A percentile compares a stretch with the other conserved stretches of the same genome.
Evolutionary conservation across 148 eudicot species (phyloP).

Genomic region (Chenopodium berlandieri): DNA sequence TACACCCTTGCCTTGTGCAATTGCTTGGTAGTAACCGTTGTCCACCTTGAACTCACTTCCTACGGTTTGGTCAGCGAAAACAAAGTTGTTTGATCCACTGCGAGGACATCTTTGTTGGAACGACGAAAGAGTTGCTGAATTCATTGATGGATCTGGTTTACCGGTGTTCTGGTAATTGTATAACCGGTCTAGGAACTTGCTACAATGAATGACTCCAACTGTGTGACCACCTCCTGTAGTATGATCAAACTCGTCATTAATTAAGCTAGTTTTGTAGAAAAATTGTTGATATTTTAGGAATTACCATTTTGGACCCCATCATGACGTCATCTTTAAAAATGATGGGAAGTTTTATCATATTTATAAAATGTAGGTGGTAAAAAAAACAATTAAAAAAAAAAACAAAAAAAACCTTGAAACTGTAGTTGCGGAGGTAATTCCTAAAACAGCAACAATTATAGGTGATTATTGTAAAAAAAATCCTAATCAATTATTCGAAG

Average conservation of each 20-base stretch:
- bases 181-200: conserved; percentile 14
- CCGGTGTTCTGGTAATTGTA: conserved; percentile 15
- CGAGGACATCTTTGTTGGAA: conserved; percentile 17
- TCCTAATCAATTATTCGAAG: neutral
- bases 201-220: conserved; percentile 17
- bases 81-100: conserved; percentile 20
- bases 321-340: too few species aligned
- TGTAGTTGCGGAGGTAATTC: too few species aligned
- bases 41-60: conserved; percentile 12
- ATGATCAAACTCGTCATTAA: neutral
- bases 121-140: neutral
- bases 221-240: conserved; percentile 22
- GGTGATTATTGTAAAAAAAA: too few species aligned
- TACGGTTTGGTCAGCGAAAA: conserved; percentile 8
- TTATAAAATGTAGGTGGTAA: too few species aligned
- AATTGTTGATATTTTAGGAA: too few species aligned
- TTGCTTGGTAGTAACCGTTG: conserved; percentile 8
- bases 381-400: too few species aligned
- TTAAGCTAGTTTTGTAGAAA: conserved; percentile 8
- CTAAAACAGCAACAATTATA: too few species aligned
- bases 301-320: too few species aligned
- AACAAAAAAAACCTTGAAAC: too few species aligned
- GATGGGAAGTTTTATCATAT: too few species aligned
- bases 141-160: conserved; percentile 15
- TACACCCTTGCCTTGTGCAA: neutral